Conservation (phyloP, 2,329 filamentous ascomycete species). For the Sporothrix luriei region DNA sequence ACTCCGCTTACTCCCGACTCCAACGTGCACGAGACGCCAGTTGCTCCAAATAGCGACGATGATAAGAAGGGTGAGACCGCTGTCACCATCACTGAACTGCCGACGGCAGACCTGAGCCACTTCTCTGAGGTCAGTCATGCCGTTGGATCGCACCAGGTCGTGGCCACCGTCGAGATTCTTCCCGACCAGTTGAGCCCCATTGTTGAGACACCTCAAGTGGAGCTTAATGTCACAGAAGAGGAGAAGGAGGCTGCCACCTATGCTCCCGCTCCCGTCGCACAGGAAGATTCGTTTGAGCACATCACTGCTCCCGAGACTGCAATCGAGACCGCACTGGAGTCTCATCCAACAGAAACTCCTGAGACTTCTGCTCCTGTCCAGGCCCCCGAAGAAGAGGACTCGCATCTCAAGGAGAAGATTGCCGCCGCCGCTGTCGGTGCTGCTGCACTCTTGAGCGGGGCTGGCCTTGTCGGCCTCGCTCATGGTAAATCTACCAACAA, state of each 20-base stretch:
- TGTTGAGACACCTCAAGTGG: not conserved
- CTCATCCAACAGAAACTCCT: not conserved
- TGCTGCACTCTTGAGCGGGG: slow-evolving; percentile 32
- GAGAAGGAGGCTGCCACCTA: not conserved
- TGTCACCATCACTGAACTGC: not conserved
- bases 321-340: not conserved
- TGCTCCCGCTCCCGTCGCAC: not conserved
- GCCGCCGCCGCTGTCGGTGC: slow-evolving; percentile 28
- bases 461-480: slow-evolving; percentile 22
- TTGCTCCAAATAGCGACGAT: not conserved
- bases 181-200: not conserved
- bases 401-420: slow-evolving; percentile 25
- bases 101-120: not conserved
- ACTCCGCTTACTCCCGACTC: slow-evolving; percentile 6
- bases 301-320: not conserved
- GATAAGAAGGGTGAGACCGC: not conserved
- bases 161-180: slow-evolving; percentile 2
- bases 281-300: slow-evolving; percentile 17
- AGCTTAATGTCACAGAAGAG: not conserved
- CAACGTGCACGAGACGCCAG: not conserved
- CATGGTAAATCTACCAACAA: not conserved
- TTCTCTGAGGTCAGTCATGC: not conserved
- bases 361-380: not conserved
- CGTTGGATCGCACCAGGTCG: not conserved
- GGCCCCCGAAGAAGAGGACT: not conserved